Evolutionary conservation across 192 early-diverging fungal genomes (phyloP), one percentile per base, ranked within the genome.

Genomic region (Coemansia sp.): DNA sequence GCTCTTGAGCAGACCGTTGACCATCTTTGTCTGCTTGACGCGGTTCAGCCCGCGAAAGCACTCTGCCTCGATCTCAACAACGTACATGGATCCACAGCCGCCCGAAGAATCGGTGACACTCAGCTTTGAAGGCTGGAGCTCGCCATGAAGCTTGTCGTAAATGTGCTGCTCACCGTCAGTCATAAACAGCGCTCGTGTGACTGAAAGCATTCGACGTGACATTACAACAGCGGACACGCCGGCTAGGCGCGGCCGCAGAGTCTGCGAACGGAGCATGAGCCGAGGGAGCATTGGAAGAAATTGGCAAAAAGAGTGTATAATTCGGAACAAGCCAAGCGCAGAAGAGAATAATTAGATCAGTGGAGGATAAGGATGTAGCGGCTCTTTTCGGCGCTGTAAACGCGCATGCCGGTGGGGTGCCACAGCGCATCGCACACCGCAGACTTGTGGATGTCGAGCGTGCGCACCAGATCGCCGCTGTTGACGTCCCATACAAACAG

Each of bases 11-110:
- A 92, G 69, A 38, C 90, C 86, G 71, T 91, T 95, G 37, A 98
- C 94, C 66, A 94, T 77, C 52, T 91, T 83, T 65, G 97, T 95
- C 72, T 97, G 97, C 68, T 93, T 92, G 38, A 98, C 87, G 64
- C 93, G 82, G 12, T 62, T 75, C 57, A 89, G 62, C 5, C 88
- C 89, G 64, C 88, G 85, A 82, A 98, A 98, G 59, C 81, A 62
- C 9, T 84, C 74, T 25, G 90, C 89, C 28, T 87, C 86, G 67
- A 98, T 89, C 62, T 93, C 88, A 48, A 98, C 89, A n/a, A 88
- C 88, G 62, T 95, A 97, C 94, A 96, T 96, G 38, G 92, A 91
- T 11, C 97, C 97, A 72, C 97, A 98, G n/a, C 97, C 97, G 34
- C 93, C 92, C 48, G 93, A 94, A 22, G 94, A 85, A 71, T 97